These are phyloP conservation scores for Trichomonas gallinae DNA, from an alignment of 208 protist genomes.

Conservation along the genomic window DNA sequence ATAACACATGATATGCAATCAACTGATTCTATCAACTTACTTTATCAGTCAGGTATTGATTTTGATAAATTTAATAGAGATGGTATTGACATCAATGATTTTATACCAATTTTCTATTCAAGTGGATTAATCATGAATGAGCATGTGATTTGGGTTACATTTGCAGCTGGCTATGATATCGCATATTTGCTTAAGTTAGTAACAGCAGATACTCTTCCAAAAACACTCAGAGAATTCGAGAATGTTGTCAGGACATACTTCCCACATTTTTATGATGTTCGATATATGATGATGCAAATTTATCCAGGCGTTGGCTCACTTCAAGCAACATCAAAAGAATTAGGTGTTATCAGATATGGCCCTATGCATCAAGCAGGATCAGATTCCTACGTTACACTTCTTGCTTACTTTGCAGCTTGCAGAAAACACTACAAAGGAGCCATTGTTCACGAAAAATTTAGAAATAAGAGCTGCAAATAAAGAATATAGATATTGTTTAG, in stretches of 20 bases:
- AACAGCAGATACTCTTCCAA: too few relatives aligned
- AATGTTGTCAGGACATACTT: neutral
- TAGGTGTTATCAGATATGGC: neutral
- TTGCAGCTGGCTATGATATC: constrained; percentile 94
- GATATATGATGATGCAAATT: neutral
- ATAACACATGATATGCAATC: constrained; percentile 84
- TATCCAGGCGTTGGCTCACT: neutral
- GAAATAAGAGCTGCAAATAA: too few relatives aligned
- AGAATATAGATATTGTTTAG: too few relatives aligned
- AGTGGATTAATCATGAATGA: constrained; percentile 80
- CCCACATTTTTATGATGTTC: neutral
- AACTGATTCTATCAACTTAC: constrained; percentile 82
- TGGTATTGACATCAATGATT: constrained; percentile 59
- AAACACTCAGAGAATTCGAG: too few relatives aligned
- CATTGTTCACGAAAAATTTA: neutral
- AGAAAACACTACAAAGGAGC: neutral
- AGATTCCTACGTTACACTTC: too few relatives aligned
- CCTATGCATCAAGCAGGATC: neutral
- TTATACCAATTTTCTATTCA: constrained; percentile 82
- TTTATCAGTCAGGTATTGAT: constrained; percentile 77
- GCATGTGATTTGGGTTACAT: constrained; percentile 89
- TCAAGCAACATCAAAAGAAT: neutral
- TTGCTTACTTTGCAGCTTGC: neutral
- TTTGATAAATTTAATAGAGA: constrained; percentile 54
- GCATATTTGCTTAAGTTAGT: too few relatives aligned